These are phyloP conservation scores for Calonectria ilicicola DNA, from an alignment of 2,329 filamentous ascomycete genomes.

Conservation along the genomic window DNA sequence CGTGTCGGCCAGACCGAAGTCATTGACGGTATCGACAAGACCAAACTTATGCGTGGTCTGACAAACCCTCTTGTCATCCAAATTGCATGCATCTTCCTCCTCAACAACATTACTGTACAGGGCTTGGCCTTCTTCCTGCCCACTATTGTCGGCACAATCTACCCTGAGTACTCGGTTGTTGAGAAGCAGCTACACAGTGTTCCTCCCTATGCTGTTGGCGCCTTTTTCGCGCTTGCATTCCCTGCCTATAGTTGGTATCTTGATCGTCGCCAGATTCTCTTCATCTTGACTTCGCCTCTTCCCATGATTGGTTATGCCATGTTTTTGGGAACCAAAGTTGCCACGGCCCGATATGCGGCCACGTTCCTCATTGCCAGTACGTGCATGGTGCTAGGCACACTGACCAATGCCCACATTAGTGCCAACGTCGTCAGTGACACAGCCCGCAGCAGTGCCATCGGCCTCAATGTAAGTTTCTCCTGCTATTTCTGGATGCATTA, in stretches of 20 bases:
- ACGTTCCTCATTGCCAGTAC: constrained; percentile 73
- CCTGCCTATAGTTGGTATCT: constrained; percentile 68
- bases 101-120: constrained; percentile 76
- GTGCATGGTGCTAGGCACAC: constrained; percentile 70
- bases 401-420: constrained; percentile 72
- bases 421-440: constrained; percentile 76
- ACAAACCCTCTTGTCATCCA: constrained; percentile 68
- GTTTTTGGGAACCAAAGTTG: constrained; percentile 65
- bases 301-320: constrained; percentile 74
- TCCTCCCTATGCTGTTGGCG: constrained; percentile 73
- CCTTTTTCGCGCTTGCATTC: constrained; percentile 69
- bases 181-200: constrained; percentile 74
- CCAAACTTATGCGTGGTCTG: constrained; percentile 70
- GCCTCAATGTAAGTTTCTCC: constrained; percentile 45
- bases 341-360: constrained; percentile 68
- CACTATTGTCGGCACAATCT: constrained; percentile 74
- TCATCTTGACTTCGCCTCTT: constrained; percentile 66
- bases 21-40: constrained; percentile 69
- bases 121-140: constrained; percentile 75
- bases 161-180: constrained; percentile 67
- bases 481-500: rapidly evolving
- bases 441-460: constrained; percentile 71
- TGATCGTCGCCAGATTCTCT: constrained; percentile 66
- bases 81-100: constrained; percentile 69
- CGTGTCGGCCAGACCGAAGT: constrained; percentile 70